Evolutionary conservation across 2,329 filamentous ascomycete genomes (phyloP), one percentile per base, ranked within the genome.

Genomic region (Pseudocercospora macadamiae): DNA sequence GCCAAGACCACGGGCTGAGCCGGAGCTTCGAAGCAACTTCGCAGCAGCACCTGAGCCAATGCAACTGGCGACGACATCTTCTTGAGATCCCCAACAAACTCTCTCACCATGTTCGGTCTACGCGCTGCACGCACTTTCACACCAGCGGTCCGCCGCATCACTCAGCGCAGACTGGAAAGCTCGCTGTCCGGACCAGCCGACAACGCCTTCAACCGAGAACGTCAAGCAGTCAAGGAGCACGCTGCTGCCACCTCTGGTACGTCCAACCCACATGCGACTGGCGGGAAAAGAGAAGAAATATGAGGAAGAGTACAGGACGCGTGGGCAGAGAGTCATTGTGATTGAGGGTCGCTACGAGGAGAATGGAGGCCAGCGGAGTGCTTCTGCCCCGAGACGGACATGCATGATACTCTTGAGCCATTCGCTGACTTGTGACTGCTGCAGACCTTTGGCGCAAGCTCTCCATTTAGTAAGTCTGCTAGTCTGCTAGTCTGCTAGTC

Each of bases 361-460:
- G n/a, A n/a, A n/a, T n/a, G n/a, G n/a, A n/a, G n/a, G n/a, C n/a
- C n/a, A n/a, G n/a, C n/a, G n/a, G n/a, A n/a, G n/a, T n/a, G n/a
- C n/a, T n/a, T n/a, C n/a, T n/a, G n/a, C n/a, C n/a, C n/a, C n/a
- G n/a, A n/a, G n/a, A n/a, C n/a, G n/a, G n/a, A n/a, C n/a, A n/a
- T n/a, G n/a, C n/a, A n/a, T n/a, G n/a, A n/a, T n/a, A n/a, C n/a
- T n/a, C n/a, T n/a, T n/a, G n/a, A n/a, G n/a, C n/a, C 30, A 12
- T 25, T 28, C 52, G 57, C 64, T 66, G 39, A 66, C 61, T 37
- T 47, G 12, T 42, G 47, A 18, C 14, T 49, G 25, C 9, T 32
- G 39, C 59, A 96, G 93, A 91, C 72, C 86, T 96, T 72, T 99
- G 95, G 95, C 88, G 86, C 79, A 97, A 96, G 84, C 88, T 97